These are phyloP conservation scores for Neurospora sp. DNA, from an alignment of 495 filamentous ascomycete species.

Conservation along the genomic window DNA sequence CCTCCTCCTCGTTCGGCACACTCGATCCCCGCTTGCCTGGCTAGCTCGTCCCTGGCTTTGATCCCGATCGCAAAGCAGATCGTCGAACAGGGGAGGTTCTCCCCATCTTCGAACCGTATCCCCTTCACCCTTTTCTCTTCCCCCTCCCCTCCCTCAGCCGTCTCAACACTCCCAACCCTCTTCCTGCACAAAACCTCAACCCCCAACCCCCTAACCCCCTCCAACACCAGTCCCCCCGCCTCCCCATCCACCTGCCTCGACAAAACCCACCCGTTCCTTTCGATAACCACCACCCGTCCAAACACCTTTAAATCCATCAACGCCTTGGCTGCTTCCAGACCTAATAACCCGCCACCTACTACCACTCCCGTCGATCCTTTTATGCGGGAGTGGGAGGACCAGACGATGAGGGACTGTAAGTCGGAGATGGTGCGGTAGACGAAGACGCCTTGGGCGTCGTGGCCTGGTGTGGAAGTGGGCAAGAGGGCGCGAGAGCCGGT, in stretches of 20 bases:
- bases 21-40: constrained; percentile 57
- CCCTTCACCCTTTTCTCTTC: constrained; percentile 56
- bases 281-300: constrained; percentile 69
- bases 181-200: constrained; percentile 77
- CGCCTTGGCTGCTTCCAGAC: constrained; percentile 89
- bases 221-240: constrained; percentile 74
- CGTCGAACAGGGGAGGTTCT: constrained; percentile 69
- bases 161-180: constrained; percentile 50
- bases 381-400: constrained; percentile 47
- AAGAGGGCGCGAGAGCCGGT: constrained; percentile 88
- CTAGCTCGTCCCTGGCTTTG: constrained; percentile 73
- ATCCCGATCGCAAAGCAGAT: constrained; percentile 94
- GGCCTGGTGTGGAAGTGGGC: constrained; percentile 68
- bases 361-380: constrained; percentile 60
- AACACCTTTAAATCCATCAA: constrained; percentile 85
- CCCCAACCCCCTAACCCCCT: constrained; percentile 73
- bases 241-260: constrained; percentile 79
- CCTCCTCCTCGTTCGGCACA: constrained; percentile 61
- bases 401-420: constrained; percentile 70
- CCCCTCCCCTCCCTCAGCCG: constrained; percentile 31
- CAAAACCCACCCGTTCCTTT: constrained; percentile 84
- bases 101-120: constrained; percentile 77
- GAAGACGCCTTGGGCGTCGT: constrained; percentile 82
- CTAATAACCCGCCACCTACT: constrained; percentile 84
- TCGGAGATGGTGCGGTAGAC: constrained; percentile 92